phyloP scores from a whole-genome alignment of 768 basidiomycete species.

The Phlebiopsis gigantea region DNA sequence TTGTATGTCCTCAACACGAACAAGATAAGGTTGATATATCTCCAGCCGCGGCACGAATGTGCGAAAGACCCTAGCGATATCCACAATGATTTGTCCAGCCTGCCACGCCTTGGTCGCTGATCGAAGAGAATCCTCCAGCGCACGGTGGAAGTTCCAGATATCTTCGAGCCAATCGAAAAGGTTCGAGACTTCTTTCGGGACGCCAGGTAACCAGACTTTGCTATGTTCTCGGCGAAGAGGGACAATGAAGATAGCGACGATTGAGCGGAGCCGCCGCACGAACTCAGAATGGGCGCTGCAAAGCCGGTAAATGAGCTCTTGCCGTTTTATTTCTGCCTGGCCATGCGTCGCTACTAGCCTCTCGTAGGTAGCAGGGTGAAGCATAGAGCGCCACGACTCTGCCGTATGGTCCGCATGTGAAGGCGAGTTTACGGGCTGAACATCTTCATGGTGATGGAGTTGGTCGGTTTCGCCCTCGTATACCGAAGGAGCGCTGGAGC shows the following conservation, averaged over 20 bases:
- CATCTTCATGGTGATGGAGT: background rate
- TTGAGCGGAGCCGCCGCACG: conserved; percentile 57
- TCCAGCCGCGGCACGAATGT: conserved; percentile 64
- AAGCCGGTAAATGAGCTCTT: conserved; percentile 65
- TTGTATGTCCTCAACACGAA: conserved; percentile 62
- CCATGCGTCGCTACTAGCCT: conserved; percentile 37
- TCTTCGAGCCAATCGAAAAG: conserved; percentile 89
- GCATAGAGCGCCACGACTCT: conserved; percentile 17
- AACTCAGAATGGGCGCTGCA: conserved; percentile 65
- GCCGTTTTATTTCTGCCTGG: conserved; percentile 50
- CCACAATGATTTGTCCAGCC: conserved; percentile 31
- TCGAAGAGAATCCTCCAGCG: conserved; percentile 49
- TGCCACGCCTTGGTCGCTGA: conserved; percentile 21
- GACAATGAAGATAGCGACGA: conserved; percentile 67
- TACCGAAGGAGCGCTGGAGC: conserved; percentile 13
- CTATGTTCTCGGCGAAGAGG: conserved; percentile 72
- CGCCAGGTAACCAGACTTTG: conserved; percentile 73
- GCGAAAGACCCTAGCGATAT: conserved; percentile 55
- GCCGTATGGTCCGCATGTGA: background rate
- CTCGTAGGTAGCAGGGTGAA: conserved; percentile 29
- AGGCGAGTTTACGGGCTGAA: background rate
- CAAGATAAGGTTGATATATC: conserved; percentile 84
- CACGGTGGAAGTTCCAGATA: conserved; percentile 70
- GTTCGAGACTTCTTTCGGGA: conserved; percentile 63
- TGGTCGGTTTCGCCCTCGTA: conserved; percentile 8